Percentiles rank a stretch among this genome's conserved stretches.
phyloP scores from a whole-genome alignment of 768 basidiomycete species.

The Tephrocybe sp. region DNA sequence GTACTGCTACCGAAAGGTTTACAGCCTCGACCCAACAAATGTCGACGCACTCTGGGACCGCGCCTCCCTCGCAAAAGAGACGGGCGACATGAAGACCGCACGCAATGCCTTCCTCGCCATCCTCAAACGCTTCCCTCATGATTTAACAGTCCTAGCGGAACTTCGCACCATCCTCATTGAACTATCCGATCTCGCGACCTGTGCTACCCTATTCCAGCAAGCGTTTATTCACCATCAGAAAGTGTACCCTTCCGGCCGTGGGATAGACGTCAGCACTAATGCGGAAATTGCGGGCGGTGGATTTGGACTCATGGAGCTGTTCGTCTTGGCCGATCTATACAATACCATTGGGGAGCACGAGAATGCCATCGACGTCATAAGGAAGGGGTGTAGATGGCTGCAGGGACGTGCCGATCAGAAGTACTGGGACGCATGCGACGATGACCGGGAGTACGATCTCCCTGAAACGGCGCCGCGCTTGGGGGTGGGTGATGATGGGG shows the following conservation, averaged over 20 bases:
- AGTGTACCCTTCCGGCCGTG: constrained; percentile 43
- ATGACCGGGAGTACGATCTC: constrained; percentile 88
- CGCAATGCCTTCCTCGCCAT: constrained; percentile 65
- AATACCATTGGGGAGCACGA: constrained; percentile 70
- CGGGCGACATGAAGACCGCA: constrained; percentile 69
- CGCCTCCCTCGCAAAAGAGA: constrained; percentile 75
- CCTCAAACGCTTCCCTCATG: constrained; percentile 75
- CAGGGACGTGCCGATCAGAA: constrained; percentile 73
- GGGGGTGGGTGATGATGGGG: constrained; percentile 37
- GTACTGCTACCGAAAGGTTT: constrained; percentile 88
- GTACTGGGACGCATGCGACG: constrained; percentile 80
- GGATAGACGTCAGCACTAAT: constrained; percentile 26
- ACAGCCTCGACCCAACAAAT: constrained; percentile 77
- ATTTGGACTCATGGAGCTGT: constrained; percentile 69
- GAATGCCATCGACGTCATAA: constrained; percentile 65
- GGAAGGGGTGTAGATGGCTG: constrained; percentile 86
- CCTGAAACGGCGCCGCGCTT: constrained; percentile 28
- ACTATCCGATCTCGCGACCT: constrained; percentile 62
- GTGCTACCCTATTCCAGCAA: constrained; percentile 64
- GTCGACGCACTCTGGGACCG: constrained; percentile 90
- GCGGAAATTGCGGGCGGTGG: constrained; percentile 42
- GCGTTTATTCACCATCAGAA: constrained; percentile 72
- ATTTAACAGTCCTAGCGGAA: constrained; percentile 77
- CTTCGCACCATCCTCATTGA: constrained; percentile 78
- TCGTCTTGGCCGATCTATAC: constrained; percentile 83